A percentile compares a stretch with the other conserved stretches of the same genome.
These are phyloP conservation scores for Eremothecium cymbalariae DNA, from an alignment of 1,139 yeast species.

Conservation along the genomic window DNA sequence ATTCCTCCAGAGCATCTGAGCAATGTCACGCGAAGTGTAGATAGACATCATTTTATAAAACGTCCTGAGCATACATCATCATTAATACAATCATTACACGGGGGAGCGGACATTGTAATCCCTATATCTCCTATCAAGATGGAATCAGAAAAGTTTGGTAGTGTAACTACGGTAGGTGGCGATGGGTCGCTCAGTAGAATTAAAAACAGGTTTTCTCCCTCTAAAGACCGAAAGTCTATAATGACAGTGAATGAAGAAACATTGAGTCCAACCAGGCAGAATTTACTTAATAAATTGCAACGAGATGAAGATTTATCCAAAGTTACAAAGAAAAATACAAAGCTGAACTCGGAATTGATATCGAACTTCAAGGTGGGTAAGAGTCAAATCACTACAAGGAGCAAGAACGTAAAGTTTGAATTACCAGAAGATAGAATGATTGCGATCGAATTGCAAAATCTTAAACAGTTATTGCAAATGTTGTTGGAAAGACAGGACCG, in stretches of 20 bases:
- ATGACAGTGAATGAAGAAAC: not conserved
- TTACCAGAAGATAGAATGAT: constrained; percentile 9
- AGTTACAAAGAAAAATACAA: constrained; percentile 2
- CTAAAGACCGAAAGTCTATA: constrained; percentile 2
- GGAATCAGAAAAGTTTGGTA: constrained; percentile 11
- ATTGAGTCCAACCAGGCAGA: constrained; percentile 7
- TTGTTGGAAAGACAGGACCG: constrained; percentile 12
- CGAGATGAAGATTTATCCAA: constrained; percentile 7
- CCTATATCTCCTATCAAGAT: constrained; percentile 21
- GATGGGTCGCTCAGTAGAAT: constrained; percentile 25
- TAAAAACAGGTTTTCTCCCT: constrained; percentile 17
- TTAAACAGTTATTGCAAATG: constrained; percentile 7
- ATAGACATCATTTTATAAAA: constrained; percentile 9
- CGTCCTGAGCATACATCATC: not conserved
- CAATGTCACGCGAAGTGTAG: constrained; percentile 15
- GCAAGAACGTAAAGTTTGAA: constrained; percentile 13
- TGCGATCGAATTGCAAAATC: constrained; percentile 9
- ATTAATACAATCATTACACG: not conserved
- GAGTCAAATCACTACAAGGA: constrained; percentile 6
- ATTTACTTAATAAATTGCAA: constrained; percentile 10
- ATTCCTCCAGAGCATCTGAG: constrained; percentile 16
- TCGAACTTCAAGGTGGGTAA: constrained; percentile 6
- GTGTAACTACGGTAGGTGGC: constrained; percentile 19
- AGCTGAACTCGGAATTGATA: not conserved
- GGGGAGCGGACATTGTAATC: constrained; percentile 13